phyloP scores from a whole-genome alignment of 2,329 filamentous ascomycete genomes.

The Didymella glomerata region DNA sequence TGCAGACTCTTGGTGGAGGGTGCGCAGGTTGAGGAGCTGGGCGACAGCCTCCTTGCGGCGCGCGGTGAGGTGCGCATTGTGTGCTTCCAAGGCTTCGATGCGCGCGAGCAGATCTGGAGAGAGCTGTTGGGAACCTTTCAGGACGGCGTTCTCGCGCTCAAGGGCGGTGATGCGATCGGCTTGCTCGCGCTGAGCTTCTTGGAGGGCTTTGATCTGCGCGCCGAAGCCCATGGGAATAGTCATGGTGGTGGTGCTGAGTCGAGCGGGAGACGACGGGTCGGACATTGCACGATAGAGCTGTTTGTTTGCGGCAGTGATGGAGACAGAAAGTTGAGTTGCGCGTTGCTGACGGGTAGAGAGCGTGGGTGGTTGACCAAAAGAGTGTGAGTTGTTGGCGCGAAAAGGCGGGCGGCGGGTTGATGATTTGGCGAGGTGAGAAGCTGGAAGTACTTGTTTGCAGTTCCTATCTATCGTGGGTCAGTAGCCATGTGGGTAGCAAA shows the following conservation, averaged over 20 bases:
- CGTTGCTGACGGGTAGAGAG: background rate
- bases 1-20: conserved; percentile 29
- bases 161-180: conserved; percentile 18
- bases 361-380: background rate
- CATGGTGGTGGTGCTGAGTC: background rate
- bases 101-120: conserved; percentile 3
- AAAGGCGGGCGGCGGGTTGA: background rate
- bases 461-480: background rate
- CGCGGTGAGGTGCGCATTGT: conserved; percentile 10
- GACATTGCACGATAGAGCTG: background rate
- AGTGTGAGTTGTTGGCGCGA: background rate
- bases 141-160: conserved; percentile 24
- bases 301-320: background rate
- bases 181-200: conserved; percentile 23
- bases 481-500: background rate
- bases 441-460: background rate
- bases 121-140: conserved; percentile 5
- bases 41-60: conserved; percentile 30
- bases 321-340: background rate
- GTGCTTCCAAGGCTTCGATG: conserved; percentile 24
- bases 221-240: conserved; percentile 29
- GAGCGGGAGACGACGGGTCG: background rate
- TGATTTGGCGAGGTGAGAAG: background rate
- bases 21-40: conserved; percentile 30
- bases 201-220: conserved; percentile 24